Evolutionary conservation across 2,329 filamentous ascomycete species (phyloP).

Genomic region (Domatiomyces globalis): DNA sequence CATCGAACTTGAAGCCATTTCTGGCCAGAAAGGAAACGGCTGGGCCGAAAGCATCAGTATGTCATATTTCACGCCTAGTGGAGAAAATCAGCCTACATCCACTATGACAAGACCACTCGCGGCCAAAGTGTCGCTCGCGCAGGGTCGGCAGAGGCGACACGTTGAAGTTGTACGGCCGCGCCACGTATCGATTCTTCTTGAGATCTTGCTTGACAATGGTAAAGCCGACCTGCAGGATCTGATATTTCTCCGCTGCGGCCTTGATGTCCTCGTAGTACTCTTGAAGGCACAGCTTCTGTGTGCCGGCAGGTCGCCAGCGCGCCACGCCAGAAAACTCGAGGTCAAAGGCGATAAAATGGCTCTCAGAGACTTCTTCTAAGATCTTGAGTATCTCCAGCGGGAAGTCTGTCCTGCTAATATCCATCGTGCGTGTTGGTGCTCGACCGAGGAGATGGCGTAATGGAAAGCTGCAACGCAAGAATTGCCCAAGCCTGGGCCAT

Average conservation of each 20-base stretch:
- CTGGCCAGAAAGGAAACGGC: conserved; percentile 48
- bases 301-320: conserved; percentile 19
- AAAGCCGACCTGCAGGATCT: conserved; percentile 52
- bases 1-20: conserved; percentile 45
- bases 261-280: conserved; percentile 48
- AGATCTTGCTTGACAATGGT: conserved; percentile 48
- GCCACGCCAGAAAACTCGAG: conserved; percentile 53
- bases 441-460: background rate
- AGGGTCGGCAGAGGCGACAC: conserved; percentile 41
- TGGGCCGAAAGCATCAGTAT: conserved; percentile 12
- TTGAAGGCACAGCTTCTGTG: conserved; percentile 37
- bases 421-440: conserved; percentile 11
- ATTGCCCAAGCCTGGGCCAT: background rate
- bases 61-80: background rate
- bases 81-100: conserved; percentile 26
- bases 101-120: conserved; percentile 46
- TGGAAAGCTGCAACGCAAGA: background rate
- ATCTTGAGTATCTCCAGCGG: conserved; percentile 27
- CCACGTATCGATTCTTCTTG: conserved; percentile 38
- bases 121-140: conserved; percentile 42
- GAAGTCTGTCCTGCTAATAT: conserved; percentile 14
- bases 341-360: conserved; percentile 50
- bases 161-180: conserved; percentile 52
- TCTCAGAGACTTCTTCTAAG: conserved; percentile 42
- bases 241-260: conserved; percentile 46